Conservation (phyloP, 768 basidiomycete genomes). For the Trametes sanguinea region DNA sequence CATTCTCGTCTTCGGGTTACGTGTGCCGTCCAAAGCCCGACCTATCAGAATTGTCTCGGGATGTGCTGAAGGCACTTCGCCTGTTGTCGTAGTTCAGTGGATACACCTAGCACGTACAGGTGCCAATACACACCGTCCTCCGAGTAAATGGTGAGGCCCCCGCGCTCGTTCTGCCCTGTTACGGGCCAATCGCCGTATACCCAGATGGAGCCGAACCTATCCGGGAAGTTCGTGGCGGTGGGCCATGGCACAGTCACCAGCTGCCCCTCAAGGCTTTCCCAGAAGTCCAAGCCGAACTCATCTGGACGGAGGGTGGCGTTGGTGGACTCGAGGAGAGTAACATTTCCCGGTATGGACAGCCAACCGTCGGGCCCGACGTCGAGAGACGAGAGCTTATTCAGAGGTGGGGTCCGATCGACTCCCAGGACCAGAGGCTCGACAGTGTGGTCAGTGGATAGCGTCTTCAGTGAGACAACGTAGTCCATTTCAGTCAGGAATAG, state of each 20-base stretch:
- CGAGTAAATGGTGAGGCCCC: constrained; percentile 54
- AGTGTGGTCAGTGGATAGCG: constrained; percentile 48
- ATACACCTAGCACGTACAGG: not conserved
- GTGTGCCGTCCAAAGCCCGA: constrained; percentile 51
- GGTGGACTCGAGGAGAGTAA: constrained; percentile 43
- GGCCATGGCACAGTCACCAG: constrained; percentile 55
- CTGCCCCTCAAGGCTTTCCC: constrained; percentile 62
- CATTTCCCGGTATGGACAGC: constrained; percentile 57
- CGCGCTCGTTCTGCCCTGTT: constrained; percentile 55
- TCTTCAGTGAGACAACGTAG: constrained; percentile 44
- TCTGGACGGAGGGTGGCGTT: constrained; percentile 53
- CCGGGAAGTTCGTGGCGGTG: constrained; percentile 49
- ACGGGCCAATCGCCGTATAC: constrained; percentile 58
- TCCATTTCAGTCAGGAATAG: constrained; percentile 52
- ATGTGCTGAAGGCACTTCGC: constrained; percentile 56
- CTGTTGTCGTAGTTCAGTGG: constrained; percentile 18
- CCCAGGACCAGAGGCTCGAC: constrained; percentile 54
- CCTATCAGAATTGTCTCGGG: constrained; percentile 60
- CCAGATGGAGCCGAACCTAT: constrained; percentile 59
- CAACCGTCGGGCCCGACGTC: constrained; percentile 57
- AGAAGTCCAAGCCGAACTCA: constrained; percentile 61
- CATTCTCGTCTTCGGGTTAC: constrained; percentile 49
- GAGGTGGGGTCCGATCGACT: constrained; percentile 54
- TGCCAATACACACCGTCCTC: constrained; percentile 32
- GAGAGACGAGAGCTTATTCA: constrained; percentile 46